Evolutionary conservation across 805 yeast species (phyloP).

Genomic region (Starmera quercuum): DNA sequence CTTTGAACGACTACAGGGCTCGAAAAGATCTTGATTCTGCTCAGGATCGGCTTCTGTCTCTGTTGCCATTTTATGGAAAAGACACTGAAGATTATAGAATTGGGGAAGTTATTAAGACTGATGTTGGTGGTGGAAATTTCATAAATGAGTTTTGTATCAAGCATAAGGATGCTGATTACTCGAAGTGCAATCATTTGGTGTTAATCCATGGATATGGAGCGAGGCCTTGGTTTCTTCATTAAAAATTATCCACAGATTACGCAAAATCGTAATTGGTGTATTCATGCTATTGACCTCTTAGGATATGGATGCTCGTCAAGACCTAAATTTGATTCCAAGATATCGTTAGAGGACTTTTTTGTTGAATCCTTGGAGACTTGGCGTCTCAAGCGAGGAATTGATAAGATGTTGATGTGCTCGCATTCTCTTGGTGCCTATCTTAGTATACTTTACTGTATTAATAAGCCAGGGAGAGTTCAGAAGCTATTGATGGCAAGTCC

Average conservation of each 20-base stretch:
- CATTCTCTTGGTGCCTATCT: constrained; percentile 94
- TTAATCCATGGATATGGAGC: constrained; percentile 95
- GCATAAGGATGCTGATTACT: constrained; percentile 32
- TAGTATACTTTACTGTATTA: constrained; percentile 57
- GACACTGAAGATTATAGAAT: constrained; percentile 19
- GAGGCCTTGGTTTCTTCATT: constrained; percentile 73
- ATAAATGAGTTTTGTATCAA: constrained; percentile 73
- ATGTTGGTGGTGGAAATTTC: constrained; percentile 37
- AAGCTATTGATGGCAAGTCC: constrained; percentile 81
- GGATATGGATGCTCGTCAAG: constrained; percentile 91
- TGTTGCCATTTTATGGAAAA: constrained; percentile 39
- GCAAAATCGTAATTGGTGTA: constrained; percentile 43
- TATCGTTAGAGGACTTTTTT: constrained; percentile 30
- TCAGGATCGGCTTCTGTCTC: constrained; percentile 38
- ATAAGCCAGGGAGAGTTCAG: constrained; percentile 51
- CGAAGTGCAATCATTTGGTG: constrained; percentile 43
- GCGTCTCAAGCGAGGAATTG: constrained; percentile 42
- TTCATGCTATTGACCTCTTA: constrained; percentile 80
- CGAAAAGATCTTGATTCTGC: constrained; percentile 31
- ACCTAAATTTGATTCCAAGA: constrained; percentile 44
- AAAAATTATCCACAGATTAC: constrained; percentile 59
- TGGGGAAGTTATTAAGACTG: constrained; percentile 26
- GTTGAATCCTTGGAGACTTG: constrained; percentile 55
- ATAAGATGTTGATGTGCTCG: constrained; percentile 55
- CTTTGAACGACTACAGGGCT: constrained; percentile 41